Evolutionary conservation across 1,284 basidiomycete genomes (phyloP).

Genomic region (Ganoderma resinaceum): DNA sequence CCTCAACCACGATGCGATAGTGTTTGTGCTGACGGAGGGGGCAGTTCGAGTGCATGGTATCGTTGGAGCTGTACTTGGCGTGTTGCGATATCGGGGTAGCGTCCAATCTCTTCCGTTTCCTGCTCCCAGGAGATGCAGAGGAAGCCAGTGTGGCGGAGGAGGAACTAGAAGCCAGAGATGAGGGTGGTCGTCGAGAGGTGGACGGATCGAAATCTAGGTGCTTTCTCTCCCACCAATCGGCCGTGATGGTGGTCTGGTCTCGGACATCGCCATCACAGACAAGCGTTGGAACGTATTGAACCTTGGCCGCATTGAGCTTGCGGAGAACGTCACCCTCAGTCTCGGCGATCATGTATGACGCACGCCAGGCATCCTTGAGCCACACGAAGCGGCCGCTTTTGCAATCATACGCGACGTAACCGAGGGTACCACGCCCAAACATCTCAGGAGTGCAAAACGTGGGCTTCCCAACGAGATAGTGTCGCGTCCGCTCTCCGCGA

Average conservation of each 20-base stretch:
- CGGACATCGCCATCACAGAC: slow-evolving; percentile 4
- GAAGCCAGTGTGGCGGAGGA: background rate
- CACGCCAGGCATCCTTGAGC: slow-evolving; percentile 15
- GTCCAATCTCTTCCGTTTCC: background rate
- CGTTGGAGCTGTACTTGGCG: background rate
- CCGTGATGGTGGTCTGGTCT: slow-evolving; percentile 1
- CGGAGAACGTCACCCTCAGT: slow-evolving; percentile 1
- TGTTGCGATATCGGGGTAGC: background rate
- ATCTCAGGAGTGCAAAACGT: background rate
- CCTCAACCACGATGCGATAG: slow-evolving; percentile 17
- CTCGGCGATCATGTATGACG: background rate
- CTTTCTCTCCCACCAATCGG: background rate
- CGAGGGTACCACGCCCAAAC: slow-evolving; percentile 7
- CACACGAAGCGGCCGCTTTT: background rate
- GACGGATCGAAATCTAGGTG: background rate
- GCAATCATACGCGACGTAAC: slow-evolving; percentile 11
- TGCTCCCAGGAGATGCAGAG: background rate
- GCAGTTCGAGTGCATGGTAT: background rate
- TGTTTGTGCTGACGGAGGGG: slow-evolving; percentile 12
- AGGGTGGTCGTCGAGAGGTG: background rate
- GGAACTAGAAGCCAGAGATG: too few species aligned
- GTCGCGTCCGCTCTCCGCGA: background rate
- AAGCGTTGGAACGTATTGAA: slow-evolving; percentile 4
- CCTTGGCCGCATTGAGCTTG: background rate
- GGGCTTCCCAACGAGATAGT: background rate